Conservation (phyloP, 306 rosid species). For the Vigna unguiculata region DNA sequence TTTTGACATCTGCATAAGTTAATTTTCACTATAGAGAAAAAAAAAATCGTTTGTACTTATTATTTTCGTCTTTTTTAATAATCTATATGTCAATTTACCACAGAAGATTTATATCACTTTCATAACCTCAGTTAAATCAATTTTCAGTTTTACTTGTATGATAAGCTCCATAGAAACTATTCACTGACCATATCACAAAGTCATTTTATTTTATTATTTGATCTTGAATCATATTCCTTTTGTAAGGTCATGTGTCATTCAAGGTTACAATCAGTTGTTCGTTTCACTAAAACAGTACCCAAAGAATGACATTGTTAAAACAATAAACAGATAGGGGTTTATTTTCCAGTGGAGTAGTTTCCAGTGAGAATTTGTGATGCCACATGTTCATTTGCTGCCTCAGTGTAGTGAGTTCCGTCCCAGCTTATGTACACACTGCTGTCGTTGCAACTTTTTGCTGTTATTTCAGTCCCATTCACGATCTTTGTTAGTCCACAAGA, state of each 20-base stretch:
- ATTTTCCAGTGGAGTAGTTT: slow-evolving; percentile 62
- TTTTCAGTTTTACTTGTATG: neutral
- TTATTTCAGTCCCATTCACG: slow-evolving; percentile 65
- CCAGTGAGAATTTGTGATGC: slow-evolving; percentile 76
- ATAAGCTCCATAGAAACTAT: slow-evolving; percentile 8
- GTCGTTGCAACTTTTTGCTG: slow-evolving; percentile 65
- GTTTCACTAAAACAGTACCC: slow-evolving; percentile 7
- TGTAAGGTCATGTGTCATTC: neutral
- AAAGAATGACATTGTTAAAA: neutral
- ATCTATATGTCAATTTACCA: no score
- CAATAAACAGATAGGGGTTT: neutral
- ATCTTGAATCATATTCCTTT: neutral
- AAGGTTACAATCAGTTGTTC: neutral
- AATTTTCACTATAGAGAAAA: no score
- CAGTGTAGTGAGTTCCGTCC: slow-evolving; percentile 89
- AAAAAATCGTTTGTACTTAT: no score
- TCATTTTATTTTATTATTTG: neutral
- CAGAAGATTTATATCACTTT: no score
- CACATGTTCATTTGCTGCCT: slow-evolving; percentile 73
- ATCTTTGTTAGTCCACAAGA: slow-evolving; percentile 67
- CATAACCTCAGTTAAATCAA: neutral
- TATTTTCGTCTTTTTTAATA: no score
- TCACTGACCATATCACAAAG: neutral
- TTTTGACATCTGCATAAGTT: no score
- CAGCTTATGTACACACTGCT: slow-evolving; percentile 67